Evolutionary conservation across 768 basidiomycete genomes (phyloP), one percentile per base, ranked within the genome.

Genomic region (Xerocomus brunneocitrinus): DNA sequence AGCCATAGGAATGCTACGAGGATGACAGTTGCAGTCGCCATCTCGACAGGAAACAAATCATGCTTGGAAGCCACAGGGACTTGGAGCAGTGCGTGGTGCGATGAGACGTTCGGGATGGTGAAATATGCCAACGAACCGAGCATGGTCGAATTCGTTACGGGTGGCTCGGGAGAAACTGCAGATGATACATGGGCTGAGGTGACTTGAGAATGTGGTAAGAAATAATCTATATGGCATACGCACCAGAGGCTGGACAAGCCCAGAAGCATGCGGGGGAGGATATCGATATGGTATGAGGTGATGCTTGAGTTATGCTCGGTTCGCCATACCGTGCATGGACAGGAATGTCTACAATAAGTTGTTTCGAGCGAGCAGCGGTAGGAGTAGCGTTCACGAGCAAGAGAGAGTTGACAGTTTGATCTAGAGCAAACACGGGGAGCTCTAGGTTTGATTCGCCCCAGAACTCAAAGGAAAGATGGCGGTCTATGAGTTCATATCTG

Each of bases 241-340:
- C 36, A 72, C 69, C 52, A 34, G 62, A 58, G 19, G 38, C 14
- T 35, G 64, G 56, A 54, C 72, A 73, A 5, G 67, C 65, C 64
- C 71, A 67, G 50, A 74, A 71, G 22, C 67, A 67, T 1, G 54
- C 28, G 5, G 75, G 69, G 22, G 62, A 51, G 4, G 56, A 50
- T 27, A 73, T 49, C 10, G 49, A 28, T 32, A 74, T 61, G 1
- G 53, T 53, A 22, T 62, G 58, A 47, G 58, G 49, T 9, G 59
- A 56, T 19, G 43, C n/a, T 35, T 43, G 44, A 22, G 44, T 54
- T 10, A 49, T 36, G 13, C 49, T 41, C 36, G 71, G 73, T 41
- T 56, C 50, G 25, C 71, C 72, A 54, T 79, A 79, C 13, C 78
- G 73, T 16, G 69, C 70, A 57, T 79, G 78, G 39, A 79, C 49